Conservation (phyloP, 805 yeast species). For the Candida ovalis region DNA sequence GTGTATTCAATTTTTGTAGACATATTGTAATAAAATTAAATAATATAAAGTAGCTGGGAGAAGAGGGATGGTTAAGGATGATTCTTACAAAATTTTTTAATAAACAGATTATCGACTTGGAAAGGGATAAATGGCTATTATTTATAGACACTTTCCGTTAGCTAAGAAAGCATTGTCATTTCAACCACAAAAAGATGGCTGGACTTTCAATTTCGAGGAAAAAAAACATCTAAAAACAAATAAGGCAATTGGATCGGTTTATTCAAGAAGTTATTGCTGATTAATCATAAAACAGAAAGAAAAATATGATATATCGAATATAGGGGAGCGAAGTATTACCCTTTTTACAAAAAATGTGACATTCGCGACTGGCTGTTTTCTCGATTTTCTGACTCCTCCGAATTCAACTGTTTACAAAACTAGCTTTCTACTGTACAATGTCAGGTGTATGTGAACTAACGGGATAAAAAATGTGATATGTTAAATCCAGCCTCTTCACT, state of each 20-base stretch:
- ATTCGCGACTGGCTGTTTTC: too few relatives aligned
- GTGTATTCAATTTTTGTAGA: background rate
- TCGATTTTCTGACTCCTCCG: too few relatives aligned
- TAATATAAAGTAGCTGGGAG: background rate
- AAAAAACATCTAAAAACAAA: background rate
- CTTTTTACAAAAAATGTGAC: background rate
- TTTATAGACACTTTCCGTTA: background rate
- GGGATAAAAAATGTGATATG: too few relatives aligned
- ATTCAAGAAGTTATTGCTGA: background rate
- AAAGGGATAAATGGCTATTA: background rate
- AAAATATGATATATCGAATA: background rate
- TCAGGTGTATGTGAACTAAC: too few relatives aligned
- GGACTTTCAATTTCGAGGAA: background rate
- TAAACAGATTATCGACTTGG: too few relatives aligned
- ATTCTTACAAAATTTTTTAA: too few relatives aligned
- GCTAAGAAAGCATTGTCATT: background rate
- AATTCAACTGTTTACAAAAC: too few relatives aligned
- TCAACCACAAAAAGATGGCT: background rate
- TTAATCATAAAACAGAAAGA: background rate
- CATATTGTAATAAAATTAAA: background rate
- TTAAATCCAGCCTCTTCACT: too few relatives aligned
- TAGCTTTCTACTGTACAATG: too few relatives aligned
- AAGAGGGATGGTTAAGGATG: background rate
- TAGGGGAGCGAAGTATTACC: background rate
- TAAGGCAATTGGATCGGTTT: background rate